Evolutionary conservation across 2,329 filamentous ascomycete species (phyloP), one percentile per base, ranked within the genome.

Genomic region (Rugonectria rugulosa): DNA sequence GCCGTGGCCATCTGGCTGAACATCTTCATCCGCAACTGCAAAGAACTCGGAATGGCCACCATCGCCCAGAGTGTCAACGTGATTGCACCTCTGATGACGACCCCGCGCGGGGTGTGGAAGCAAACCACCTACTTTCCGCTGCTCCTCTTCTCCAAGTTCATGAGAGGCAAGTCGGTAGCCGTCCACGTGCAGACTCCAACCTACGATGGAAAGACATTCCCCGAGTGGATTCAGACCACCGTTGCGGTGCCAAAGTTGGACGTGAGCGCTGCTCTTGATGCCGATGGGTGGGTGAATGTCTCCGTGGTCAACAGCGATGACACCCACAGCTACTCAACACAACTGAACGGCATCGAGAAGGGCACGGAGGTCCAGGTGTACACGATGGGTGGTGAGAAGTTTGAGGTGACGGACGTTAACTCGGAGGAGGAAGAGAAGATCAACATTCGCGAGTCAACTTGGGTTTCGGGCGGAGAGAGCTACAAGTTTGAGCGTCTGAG

Each of bases 51-150:
- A 62, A 92, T 92, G 88, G 87, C 88, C 9, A 91, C 88, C 65
- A 88, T 92, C 53, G 89, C 89, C 4, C 89, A 92, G 74, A 85
- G 79, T 47, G 87, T 92, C 61, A 92, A 92, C 68, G 89, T 92
- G 49, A 90, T 92, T 66, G 85, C 83, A 3, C 89, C 88, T 2
- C 77, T 92, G 14, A 89, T 91, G 86, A 91, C 89, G 1, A 86
- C 78, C 2, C 75, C 78, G 42, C 71, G 77, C 0, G 87, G 88
- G 0, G 73, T 91, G 37, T 71, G 85, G 43, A 87, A 86, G 75
- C 89, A 92, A 76, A 86, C 88, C 1, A 90, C 84, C 3, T 92
- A 87, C 85, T 91, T 87, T 84, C 88, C 88, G 5, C 76, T 91
- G 53, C 77, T 86, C 61, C 77, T 92, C 3, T 60, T 60, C 71